phyloP scores from a whole-genome alignment of 805 yeast genomes.

The Yarrowia keelungensis region DNA sequence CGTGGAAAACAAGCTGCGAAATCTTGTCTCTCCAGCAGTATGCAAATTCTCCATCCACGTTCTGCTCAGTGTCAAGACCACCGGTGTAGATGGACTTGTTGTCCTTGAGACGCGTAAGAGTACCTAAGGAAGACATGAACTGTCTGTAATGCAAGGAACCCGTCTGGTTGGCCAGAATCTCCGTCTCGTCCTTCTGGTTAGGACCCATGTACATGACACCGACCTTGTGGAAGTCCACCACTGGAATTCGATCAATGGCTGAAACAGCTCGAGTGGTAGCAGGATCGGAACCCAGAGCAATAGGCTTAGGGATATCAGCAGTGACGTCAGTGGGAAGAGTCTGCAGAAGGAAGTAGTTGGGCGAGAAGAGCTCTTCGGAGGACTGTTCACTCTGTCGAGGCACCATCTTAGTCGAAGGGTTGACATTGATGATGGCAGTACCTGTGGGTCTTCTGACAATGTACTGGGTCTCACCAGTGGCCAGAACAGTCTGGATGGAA shows the following conservation, averaged over 20 bases:
- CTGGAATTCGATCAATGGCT: slow-evolving; percentile 76
- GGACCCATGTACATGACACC: slow-evolving; percentile 80
- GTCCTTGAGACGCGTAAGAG: slow-evolving; percentile 61
- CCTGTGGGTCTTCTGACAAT: slow-evolving; percentile 74
- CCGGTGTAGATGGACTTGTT: slow-evolving; percentile 69
- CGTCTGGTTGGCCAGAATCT: slow-evolving; percentile 65
- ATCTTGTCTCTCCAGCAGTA: slow-evolving; percentile 74
- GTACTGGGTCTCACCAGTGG: slow-evolving; percentile 59
- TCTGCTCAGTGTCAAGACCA: slow-evolving; percentile 75
- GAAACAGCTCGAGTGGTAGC: slow-evolving; percentile 60
- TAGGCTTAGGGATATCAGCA: slow-evolving; percentile 52
- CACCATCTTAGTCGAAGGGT: slow-evolving; percentile 41
- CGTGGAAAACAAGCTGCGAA: slow-evolving; percentile 76
- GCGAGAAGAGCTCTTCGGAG: slow-evolving; percentile 48
- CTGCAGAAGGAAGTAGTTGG: slow-evolving; percentile 62
- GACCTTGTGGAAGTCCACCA: slow-evolving; percentile 76
- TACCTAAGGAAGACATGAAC: slow-evolving; percentile 67
- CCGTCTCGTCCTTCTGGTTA: slow-evolving; percentile 66
- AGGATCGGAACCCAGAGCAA: slow-evolving; percentile 60
- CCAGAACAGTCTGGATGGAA: slow-evolving; percentile 60
- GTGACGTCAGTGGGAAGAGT: slow-evolving; percentile 54
- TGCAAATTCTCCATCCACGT: slow-evolving; percentile 78
- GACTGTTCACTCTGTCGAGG: slow-evolving; percentile 8
- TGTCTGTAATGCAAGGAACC: slow-evolving; percentile 71
- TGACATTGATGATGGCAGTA: slow-evolving; percentile 56